Evolutionary conservation across 495 filamentous ascomycete species (phyloP).

Genomic region (Podospora australis): DNA sequence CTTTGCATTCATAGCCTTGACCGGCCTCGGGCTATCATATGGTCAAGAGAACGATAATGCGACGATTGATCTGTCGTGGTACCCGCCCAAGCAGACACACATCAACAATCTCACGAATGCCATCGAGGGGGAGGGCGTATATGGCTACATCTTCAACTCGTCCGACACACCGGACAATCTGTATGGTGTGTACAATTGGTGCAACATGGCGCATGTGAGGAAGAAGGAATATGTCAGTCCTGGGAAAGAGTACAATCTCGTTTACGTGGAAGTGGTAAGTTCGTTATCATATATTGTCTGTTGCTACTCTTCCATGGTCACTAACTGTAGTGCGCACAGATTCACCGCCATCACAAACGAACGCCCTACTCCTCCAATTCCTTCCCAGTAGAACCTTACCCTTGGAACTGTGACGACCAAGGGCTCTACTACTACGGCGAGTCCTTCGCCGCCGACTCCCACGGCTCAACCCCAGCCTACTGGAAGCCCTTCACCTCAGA

Average conservation of each 20-base stretch:
- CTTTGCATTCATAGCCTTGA: neutral
- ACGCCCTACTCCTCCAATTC: slow-evolving; percentile 63
- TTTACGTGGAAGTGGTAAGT: slow-evolving; percentile 51
- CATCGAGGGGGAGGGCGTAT: slow-evolving; percentile 46
- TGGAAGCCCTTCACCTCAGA: slow-evolving; percentile 51
- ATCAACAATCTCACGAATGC: slow-evolving; percentile 52
- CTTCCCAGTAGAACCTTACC: slow-evolving; percentile 57
- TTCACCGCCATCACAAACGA: slow-evolving; percentile 68
- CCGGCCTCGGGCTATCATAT: neutral
- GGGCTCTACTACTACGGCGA: slow-evolving; percentile 56
- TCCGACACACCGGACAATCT: slow-evolving; percentile 41
- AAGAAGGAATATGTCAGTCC: slow-evolving; percentile 47
- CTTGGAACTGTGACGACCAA: slow-evolving; percentile 59
- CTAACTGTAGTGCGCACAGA: slow-evolving; percentile 29
- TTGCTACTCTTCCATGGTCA: neutral
- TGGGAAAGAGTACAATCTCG: slow-evolving; percentile 44
- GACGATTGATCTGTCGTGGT: slow-evolving; percentile 46
- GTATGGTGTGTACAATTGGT: slow-evolving; percentile 63
- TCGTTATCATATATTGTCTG: neutral
- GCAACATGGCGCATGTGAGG: slow-evolving; percentile 72
- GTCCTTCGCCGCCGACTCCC: slow-evolving; percentile 29
- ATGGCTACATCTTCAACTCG: slow-evolving; percentile 59
- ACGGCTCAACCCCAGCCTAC: slow-evolving; percentile 38
- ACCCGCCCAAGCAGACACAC: slow-evolving; percentile 48
- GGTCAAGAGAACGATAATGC: neutral